Percentiles rank a stretch among this genome's conserved stretches.
Evolutionary conservation across 2,329 filamentous ascomycete genomes (phyloP).

Genomic region (Hortaea sp.): DNA sequence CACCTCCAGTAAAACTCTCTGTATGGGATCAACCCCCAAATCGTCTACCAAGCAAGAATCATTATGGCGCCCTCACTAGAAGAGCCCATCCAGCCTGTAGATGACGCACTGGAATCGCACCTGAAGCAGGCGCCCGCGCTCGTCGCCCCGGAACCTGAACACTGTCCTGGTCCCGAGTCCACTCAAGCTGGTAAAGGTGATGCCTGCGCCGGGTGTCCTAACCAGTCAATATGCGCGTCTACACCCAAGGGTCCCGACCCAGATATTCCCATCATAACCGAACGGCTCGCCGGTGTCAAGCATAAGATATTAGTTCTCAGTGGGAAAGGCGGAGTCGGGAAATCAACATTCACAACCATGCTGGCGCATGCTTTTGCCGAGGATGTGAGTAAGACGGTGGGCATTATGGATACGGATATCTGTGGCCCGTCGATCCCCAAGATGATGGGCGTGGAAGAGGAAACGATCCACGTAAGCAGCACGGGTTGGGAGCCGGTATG

Average conservation of each 20-base stretch:
- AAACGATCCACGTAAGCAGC: conserved; percentile 84
- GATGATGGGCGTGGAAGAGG: conserved; percentile 94
- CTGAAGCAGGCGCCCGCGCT: conserved; percentile 72
- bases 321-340: conserved; percentile 93
- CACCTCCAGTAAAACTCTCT: too few species aligned
- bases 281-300: conserved; percentile 67
- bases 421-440: conserved; percentile 94
- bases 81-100: conserved; percentile 45
- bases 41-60: neutral
- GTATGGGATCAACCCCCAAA: neutral
- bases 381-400: conserved; percentile 68
- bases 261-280: conserved; percentile 79
- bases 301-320: conserved; percentile 91
- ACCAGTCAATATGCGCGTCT: conserved; percentile 89
- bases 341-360: conserved; percentile 84
- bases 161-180: conserved; percentile 86
- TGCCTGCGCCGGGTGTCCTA: conserved; percentile 89
- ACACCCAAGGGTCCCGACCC: conserved; percentile 93
- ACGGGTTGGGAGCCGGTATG: conserved; percentile 92
- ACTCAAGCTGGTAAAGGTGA: conserved; percentile 57
- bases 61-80: conserved; percentile 74
- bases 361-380: conserved; percentile 81
- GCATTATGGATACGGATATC: conserved; percentile 97
- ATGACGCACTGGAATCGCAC: conserved; percentile 59
- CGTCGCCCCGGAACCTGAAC: conserved; percentile 87